Evolutionary conservation across 2,329 filamentous ascomycete genomes (phyloP), one percentile per base, ranked within the genome.

Genomic region (Chrysoporthe deuterocubensis): DNA sequence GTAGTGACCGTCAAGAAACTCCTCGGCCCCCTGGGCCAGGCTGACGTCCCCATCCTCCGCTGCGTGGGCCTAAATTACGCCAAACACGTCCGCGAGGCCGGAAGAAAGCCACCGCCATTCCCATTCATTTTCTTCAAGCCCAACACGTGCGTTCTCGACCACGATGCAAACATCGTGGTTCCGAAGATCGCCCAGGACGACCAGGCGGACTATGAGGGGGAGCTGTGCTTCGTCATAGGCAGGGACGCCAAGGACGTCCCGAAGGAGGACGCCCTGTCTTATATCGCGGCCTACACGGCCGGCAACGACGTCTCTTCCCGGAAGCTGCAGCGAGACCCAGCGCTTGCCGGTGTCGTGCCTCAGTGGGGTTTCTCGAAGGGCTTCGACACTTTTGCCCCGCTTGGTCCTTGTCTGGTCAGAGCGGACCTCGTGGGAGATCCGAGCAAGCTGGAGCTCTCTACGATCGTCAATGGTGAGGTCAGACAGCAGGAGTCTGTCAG

Each of bases 1-100:
- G 75, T 84, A 11, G 85, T 82, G 2, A 81, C 79, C 0, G 86
- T 89, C 7, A 84, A 86, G 72, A 78, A 77, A 63, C 74, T 89
- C 0, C 79, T 89, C 0, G 84, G 85, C 0, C 87, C 86, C 0
- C 74, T 89, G 43, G 78, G 81, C 0, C 76, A 74, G 11, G 75
- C 76, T 2, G 84, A 88, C 62, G 83, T 89, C 0, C 84, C 85
- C 0, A 86, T 88, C 56, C 72, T 90, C 3, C 77, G 86, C 26
- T 89, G 87, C 71, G 82, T 89, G 14, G 87, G 87, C 0, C 73
- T 89, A 40, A 89, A 90, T 72, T 89, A 89, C 71, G 81, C 82
- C 50, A 87, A 84, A 64, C 87, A 89, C 71, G 85, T 87, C 72
- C 78, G 80, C 46, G 84, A 87, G 75, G 82, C 83, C 5, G 81